Base-by-base conservation (phyloP, 2,329 filamentous ascomycete species). In the Penicillium sp. region DNA sequence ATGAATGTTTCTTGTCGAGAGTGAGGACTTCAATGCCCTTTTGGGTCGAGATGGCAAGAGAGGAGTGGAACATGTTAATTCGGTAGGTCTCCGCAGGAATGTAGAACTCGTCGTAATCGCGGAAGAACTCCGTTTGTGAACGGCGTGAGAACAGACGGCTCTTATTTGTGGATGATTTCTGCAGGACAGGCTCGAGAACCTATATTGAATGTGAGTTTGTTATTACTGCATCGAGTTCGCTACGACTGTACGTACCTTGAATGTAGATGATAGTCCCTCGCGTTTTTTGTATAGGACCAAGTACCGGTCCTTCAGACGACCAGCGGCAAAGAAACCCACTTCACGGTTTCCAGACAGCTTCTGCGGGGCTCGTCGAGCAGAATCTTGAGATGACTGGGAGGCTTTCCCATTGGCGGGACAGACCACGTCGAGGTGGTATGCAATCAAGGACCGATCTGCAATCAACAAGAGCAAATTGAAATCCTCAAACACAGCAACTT, bases 81-180 rank as follows among this genome's bases (percentile, higher is more conserved):
- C 90, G 91, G 73, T 88, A 96, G 73, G 91, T 97, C 71, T 99
- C 95, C 2, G 90, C 88, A 0, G 94, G 94, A 64, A 99, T 92
- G 76, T 97, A 99, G 75, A 99, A 99, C 65, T 97, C 94, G 77
- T 99, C 94, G 72, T 92, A 99, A 70, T 99, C 94, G 60, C 94
- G 88, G 85, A 97, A 99, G 66, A 93, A 93, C 66, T 99, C 94
- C 0, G 93, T 97, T 57, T 84, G 86, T 19, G 91, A 91, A 30
- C 82, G 81, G 10, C 83, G 83, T 17, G 86, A 79, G 7, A 84
- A 86, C 61, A 88, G 79, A 9, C 90, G 86, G 5, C 86, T 84
- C 66, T 88, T 90, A 78, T 89, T 93, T 69, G 96, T 90, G 0
- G 89, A 87, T 0, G 91, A 89, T 70, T 96, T 97, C 64, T 97